A percentile compares a stretch with the other conserved stretches of the same genome.
Evolutionary conservation across 192 early-diverging fungal genomes (phyloP).

Genomic region (Dissophora globulifera): DNA sequence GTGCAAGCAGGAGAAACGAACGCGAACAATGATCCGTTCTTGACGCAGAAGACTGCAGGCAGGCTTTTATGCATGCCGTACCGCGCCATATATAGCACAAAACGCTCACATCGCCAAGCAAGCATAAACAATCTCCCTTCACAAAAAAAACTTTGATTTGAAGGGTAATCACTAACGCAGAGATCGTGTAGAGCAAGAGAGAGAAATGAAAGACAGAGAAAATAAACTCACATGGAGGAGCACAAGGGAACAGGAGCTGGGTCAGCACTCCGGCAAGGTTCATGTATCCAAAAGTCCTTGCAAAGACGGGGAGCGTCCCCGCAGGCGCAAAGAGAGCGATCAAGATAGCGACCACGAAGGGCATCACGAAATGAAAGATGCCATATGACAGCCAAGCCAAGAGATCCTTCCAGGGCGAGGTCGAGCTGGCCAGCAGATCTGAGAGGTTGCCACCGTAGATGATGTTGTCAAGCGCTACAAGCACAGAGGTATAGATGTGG

Average conservation of each 20-base stretch:
- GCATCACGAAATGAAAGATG: conserved; percentile 70
- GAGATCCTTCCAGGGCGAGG: conserved; percentile 61
- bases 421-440: conserved; percentile 60
- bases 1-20: no score
- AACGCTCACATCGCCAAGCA: background rate
- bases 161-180: no score
- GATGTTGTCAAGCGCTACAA: conserved; percentile 69
- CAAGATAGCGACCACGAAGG: conserved; percentile 62
- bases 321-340: conserved; percentile 62
- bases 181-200: no score
- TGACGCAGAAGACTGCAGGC: no score
- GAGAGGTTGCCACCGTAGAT: conserved; percentile 71
- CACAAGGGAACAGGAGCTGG: conserved; percentile 69
- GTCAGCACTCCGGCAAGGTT: conserved; percentile 74
- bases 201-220: background rate
- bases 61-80: no score
- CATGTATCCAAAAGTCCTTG: conserved; percentile 70
- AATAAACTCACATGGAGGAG: conserved; percentile 68
- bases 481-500: conserved; percentile 67
- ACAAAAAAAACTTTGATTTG: no score
- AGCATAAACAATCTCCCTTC: no score
- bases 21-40: background rate
- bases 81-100: conserved; percentile 1
- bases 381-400: conserved; percentile 77
- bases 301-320: conserved; percentile 59